These are phyloP conservation scores for Colletotrichum incanum DNA, from an alignment of 2,329 filamentous ascomycete genomes.

Conservation along the genomic window DNA sequence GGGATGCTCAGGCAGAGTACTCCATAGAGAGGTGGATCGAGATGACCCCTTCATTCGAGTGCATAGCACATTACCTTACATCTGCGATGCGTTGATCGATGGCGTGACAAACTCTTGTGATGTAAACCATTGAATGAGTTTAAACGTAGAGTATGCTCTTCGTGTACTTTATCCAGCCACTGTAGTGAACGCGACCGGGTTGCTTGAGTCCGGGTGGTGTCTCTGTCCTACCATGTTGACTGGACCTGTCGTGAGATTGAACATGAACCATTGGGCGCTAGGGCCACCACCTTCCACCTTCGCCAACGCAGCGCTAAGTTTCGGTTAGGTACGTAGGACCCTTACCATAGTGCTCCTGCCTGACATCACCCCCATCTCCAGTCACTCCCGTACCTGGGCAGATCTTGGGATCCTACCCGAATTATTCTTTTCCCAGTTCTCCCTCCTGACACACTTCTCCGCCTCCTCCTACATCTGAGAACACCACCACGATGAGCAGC, in stretches of 20 bases:
- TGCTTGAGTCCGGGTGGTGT: neutral
- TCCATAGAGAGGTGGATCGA: constrained; percentile 15
- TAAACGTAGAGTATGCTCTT: neutral
- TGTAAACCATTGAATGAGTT: too few relatives aligned
- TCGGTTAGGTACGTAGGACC: constrained; percentile 29
- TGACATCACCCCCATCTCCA: constrained; percentile 40
- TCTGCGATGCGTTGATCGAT: neutral
- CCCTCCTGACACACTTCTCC: constrained; percentile 3
- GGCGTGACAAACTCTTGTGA: neutral
- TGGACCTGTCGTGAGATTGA: neutral
- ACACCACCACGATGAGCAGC: constrained; percentile 63
- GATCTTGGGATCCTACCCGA: neutral
- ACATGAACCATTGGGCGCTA: neutral
- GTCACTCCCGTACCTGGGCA: constrained; percentile 2
- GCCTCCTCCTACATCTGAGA: neutral
- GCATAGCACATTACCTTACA: neutral
- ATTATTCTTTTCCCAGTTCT: constrained; percentile 4
- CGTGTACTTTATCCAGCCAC: neutral
- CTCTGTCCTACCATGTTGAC: neutral
- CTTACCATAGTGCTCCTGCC: constrained; percentile 33
- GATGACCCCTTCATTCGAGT: constrained; percentile 8
- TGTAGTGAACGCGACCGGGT: neutral
- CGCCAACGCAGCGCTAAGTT: constrained; percentile 17
- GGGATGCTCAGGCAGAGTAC: constrained; percentile 1
- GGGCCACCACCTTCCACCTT: constrained; percentile 13